Evolutionary conservation across 2,329 filamentous ascomycete species (phyloP), one percentile per base, ranked within the genome.

Genomic region (Xylaria sp.): DNA sequence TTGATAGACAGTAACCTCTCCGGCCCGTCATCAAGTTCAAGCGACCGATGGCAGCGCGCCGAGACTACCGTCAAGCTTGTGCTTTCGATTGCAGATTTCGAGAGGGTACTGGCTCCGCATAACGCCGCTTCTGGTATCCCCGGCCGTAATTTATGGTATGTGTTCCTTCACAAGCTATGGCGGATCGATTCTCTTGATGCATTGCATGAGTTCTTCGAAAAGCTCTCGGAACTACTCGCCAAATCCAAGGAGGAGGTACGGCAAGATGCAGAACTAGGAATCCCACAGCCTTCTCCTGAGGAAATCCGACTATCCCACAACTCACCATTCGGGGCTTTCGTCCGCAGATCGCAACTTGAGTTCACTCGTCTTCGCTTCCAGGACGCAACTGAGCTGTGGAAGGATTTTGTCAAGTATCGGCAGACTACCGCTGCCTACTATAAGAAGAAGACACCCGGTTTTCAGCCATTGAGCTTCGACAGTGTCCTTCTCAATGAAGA

Each of bases 131-230:
- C 79, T 67, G 80, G 80, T 44, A 76, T 91, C 59, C 89, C 91
- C 0, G 91, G 91, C 2, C 83, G 89, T 52, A 88, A 83, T n/a
- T 76, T 97, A n/a, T 94, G 92, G 85, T 92, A 97, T 70, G 78
- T 89, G 1, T 90, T 97, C 59, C 80, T 97, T 10, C 83, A 84
- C 58, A 88, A 86, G 63, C 77, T 97, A 23, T 97, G 94, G 93
- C 80, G 82, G 13, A 84, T 97, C 65, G 86, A 92, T 70, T 93
- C 89, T 18, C 82, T 95, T 9, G 85, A 97, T 74, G 84, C 86
- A 0, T 76, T 97, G n/a, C 85, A 92, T 69, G 78, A 79, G 1
- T 93, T 96, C 72, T 90, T 96, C 69, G 80, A 82, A 35, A 76
- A 77, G 19, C 79, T 89, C 13, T 74, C 78, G 3, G 73, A 75